Evolutionary conservation across 441 rosid species (phyloP), one percentile per base, ranked within the genome.

Genomic region (Aquilaria agallochum): DNA sequence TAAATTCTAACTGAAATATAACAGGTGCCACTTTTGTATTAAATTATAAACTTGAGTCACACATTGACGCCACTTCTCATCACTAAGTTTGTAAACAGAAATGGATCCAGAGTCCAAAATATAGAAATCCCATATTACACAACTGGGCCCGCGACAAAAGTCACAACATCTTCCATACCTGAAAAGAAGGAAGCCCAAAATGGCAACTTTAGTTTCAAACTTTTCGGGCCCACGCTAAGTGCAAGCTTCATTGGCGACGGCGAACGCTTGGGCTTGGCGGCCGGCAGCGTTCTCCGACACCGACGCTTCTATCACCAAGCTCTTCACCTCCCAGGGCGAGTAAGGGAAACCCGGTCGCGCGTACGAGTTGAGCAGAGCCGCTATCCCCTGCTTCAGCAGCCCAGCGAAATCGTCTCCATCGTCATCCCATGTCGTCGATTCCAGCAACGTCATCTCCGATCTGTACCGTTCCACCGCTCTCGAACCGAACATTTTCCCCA

Each of bases 321-420:
- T 87, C 88, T 92, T 92, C 9, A 92, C 98, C 58, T 92, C 82
- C 98, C 98, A 92, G 0, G 94, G 76, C 9, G 86, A 57, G 62
- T 76, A 88, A 1, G 82, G 72, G 60, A 68, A 92, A 40, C 76
- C 80, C 5, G 59, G 56, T 58, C 97, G 76, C 0, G 94, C 78
- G 58, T 93, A 93, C 49, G 98, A 84, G 77, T 88, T 93, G n/a
- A 92, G 71, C 65, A 93, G 78, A 14, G 98, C 97, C 0, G 98
- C 90, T 20, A 69, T 84, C 70, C 76, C 94, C 75, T 92, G 82
- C 76, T 79, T 79, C 79, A 88, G 63, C 77, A 92, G 52, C 68
- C 70, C 68, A 34, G 60, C 79, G 71, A 78, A 93, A 5, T 76
- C 90, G 62, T 75, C 72, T 68, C 76, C 82, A 0, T 74, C 86